Base-by-base conservation (phyloP, 2,329 filamentous ascomycete species). In the Elsinoe necatrix region DNA sequence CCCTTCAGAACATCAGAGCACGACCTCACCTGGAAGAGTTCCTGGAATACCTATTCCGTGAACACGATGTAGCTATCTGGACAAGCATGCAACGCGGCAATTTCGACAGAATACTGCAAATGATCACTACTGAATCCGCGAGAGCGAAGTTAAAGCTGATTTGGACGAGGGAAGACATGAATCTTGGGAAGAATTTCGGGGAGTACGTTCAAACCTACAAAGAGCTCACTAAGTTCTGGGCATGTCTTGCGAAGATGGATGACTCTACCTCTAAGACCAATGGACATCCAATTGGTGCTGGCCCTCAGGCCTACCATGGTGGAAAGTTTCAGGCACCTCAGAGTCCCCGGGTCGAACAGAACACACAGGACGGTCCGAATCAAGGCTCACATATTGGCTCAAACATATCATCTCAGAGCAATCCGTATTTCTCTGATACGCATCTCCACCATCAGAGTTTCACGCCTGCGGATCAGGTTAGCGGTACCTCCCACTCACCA, bases 171-270 rank as follows among this genome's bases (percentile, higher is more conserved):
- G 85, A 95, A 65, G 80, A 78, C 23, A 85, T 97, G 58, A 81
- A 81, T 18, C 79, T 98, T 3, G 39, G 63, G 0, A 60, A 68
- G 2, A 85, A 95, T 67, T 95, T 87, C 73, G 73, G 77, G 57
- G 63, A 71, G 51, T 86, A 87, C 58, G 83, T 92, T 0, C 88
- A 95, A 68, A 89, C 91, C 58, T 97, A 96, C 77, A 98, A 98
- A 75, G 81, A 87, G 35, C 78, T 98, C 2, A 77, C 81, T 0
- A 75, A 72, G 51, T 72, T 96, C 0, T 98, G 93, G 93, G 70
- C 74, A 6, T 63, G 73, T 3, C 25, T 25, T 16, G 56, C 61
- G 0, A 72, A 78, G 12, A 57, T 68, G 14, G 9, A 31, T 31
- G 29, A 31, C 11, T 31, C 11, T 11, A 31, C 5, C 6, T 11